Base-by-base conservation (phyloP, 2,329 filamentous ascomycete genomes). In the Calycina marina region DNA sequence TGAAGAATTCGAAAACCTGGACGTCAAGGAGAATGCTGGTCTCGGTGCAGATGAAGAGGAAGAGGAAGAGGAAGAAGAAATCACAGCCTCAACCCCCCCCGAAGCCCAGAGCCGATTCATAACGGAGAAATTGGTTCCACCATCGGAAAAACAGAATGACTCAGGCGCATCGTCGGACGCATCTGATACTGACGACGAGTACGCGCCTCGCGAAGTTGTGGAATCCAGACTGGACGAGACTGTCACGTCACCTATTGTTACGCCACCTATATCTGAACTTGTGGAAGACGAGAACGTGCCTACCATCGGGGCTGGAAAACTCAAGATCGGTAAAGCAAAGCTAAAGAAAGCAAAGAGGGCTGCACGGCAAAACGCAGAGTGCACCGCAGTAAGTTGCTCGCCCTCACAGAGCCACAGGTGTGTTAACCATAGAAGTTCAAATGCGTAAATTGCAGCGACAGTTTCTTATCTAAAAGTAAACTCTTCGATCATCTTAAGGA, bases 401-500 rank as follows among this genome's bases (percentile, higher is more conserved):
- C n/a, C n/a, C n/a, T 2, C 32, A 39, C 14, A 38, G n/a, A n/a
- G n/a, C n/a, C n/a, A n/a, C n/a, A n/a, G n/a, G n/a, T n/a, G n/a
- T n/a, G n/a, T n/a, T n/a, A 42, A 17, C 12, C 29, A 5, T 14
- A 15, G 5, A 50, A 61, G 31, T 60, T 66, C 38, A 62, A 57
- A 37, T 81, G 76, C 50, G 58, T 59, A 1, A 56, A 56, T 1
- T 81, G 77, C 49, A 58, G 63, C 27, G 63, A 61, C 9, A 55
- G 53, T 0, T 81, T 80, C 44, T 40, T 63, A 1, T 72, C 68
- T 1, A 74, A 69, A 41, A 73, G 61, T n/a, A 66, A 66, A 40
- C 48, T 81, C 20, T 77, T 77, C 46, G 56, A 65, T 38, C 76
- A 81, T 53, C 58, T 80, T 32, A 65, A 68, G 43, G 61, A 67